Base-by-base conservation (phyloP, 176 grass and related monocot genomes). In the Microstegium vimineum region DNA sequence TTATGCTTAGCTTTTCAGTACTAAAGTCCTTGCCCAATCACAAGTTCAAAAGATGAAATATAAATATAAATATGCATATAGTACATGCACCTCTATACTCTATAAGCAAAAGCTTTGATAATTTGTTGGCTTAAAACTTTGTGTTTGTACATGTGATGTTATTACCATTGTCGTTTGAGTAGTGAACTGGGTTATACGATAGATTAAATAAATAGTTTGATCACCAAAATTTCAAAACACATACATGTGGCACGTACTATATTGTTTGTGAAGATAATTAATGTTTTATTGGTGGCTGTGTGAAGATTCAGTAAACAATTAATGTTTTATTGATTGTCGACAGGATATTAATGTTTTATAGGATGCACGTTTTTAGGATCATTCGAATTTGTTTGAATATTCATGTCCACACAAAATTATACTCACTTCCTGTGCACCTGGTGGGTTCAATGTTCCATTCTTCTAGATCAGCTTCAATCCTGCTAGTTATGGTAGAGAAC, bases 141-240 rank as follows among this genome's bases (percentile, higher is more conserved):
- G n/a, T n/a, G n/a, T 32, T 31, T 33, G 12, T 75, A 76, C 82
- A 84, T 71, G 8, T 82, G 64, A 74, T 79, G 14, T 42, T 70
- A 52, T 43, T 63, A 13, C 0, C 18, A 67, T 52, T 51, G 3
- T 2, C 33, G 10, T 45, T 45, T 65, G 27, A 28, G 18, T 31
- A 31, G 14, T 35, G 22, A 7, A 17, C 6, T 18, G 15, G 14
- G 15, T 37, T 68, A 15, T 16, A 8, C 1, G 25, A 1, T 71
- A 43, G n/a, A 26, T 71, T 31, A 51, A 14, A 43, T 49, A 18
- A 31, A 17, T 49, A 28, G 8, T 18, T 71, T 28, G 23, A 5
- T 28, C 27, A 17, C 33, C 16, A 31, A 51, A 12, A 33, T 33
- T 18, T 49, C 16, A 11, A 6, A 52, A 22, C 16, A 2, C 8